Evolutionary conservation across 805 yeast genomes (phyloP).

Genomic region (Wickerhamomyces ciferrii): DNA sequence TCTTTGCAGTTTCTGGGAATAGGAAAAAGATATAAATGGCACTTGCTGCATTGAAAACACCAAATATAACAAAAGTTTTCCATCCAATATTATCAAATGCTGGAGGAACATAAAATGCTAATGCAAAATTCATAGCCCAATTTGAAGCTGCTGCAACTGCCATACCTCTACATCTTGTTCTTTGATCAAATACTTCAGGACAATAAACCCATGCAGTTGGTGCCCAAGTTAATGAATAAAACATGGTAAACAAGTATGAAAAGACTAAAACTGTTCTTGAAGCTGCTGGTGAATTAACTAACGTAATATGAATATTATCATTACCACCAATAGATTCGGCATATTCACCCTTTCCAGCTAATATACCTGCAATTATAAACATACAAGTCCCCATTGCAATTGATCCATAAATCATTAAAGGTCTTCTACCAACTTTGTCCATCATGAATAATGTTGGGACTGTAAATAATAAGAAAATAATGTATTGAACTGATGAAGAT

Average conservation of each 20-base stretch:
- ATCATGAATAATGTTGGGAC: conserved; percentile 33
- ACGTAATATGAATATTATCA: conserved; percentile 2
- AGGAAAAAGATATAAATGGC: conserved; percentile 17
- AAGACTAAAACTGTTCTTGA: conserved; percentile 30
- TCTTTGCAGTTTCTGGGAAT: conserved; percentile 36
- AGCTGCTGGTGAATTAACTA: background rate
- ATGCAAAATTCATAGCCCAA: conserved; percentile 30
- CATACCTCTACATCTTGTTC: background rate
- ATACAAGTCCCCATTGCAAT: conserved; percentile 26
- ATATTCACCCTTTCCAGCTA: conserved; percentile 24
- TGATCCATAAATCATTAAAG: conserved; percentile 33
- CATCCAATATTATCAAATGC: conserved; percentile 25
- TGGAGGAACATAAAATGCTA: conserved; percentile 30
- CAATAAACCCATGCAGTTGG: conserved; percentile 33
- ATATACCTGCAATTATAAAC: conserved; percentile 24
- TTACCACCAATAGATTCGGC: conserved; percentile 19
- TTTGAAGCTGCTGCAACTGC: conserved; percentile 18
- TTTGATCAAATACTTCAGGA: background rate
- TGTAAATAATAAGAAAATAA: conserved; percentile 29
- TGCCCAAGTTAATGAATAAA: background rate
- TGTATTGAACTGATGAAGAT: conserved; percentile 28
- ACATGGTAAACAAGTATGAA: conserved; percentile 25
- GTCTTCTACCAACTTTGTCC: conserved; percentile 37
- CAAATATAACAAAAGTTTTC: conserved; percentile 31
- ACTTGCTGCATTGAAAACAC: conserved; percentile 25